phyloP scores from a whole-genome alignment of 2,329 filamentous ascomycete genomes.

The Fragosphaeria purpurea region DNA sequence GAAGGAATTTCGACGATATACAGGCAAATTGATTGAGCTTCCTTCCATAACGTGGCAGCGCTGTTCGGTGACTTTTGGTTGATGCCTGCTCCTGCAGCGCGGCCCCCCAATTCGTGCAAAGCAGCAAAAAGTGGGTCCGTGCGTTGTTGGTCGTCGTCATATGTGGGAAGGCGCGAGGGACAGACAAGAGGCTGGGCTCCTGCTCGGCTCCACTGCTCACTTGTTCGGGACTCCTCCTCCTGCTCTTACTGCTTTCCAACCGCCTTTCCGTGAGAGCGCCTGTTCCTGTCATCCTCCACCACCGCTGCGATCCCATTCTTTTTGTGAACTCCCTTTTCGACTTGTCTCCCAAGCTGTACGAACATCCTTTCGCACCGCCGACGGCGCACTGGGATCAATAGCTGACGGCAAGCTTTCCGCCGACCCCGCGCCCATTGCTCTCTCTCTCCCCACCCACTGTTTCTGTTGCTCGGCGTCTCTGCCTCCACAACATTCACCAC shows the following conservation, averaged over 20 bases:
- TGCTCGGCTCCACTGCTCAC: constrained; percentile 4
- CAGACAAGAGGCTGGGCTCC: constrained; percentile 8
- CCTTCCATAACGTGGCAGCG: no score
- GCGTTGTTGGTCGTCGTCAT: constrained; percentile 8
- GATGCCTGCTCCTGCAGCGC: neutral
- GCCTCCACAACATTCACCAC: no score
- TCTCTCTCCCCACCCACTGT: neutral
- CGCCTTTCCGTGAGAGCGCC: constrained; percentile 2
- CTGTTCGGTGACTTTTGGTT: neutral
- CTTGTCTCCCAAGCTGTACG: no score
- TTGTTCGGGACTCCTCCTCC: constrained; percentile 2
- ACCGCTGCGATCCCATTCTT: constrained; percentile 1
- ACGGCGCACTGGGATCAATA: no score
- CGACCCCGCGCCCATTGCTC: constrained; percentile 1
- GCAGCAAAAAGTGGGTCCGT: constrained; percentile 6
- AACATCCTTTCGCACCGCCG: no score
- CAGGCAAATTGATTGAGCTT: no score
- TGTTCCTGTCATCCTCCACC: neutral
- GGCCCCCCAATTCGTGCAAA: neutral
- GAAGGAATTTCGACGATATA: no score
- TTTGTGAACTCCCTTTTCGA: neutral
- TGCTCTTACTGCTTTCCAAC: constrained; percentile 2
- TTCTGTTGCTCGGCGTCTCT: no score
- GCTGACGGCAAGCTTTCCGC: constrained; percentile 2
- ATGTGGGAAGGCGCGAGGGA: constrained; percentile 10